Percentiles rank a stretch among this genome's conserved stretches.
These are phyloP conservation scores for Amanita subjunquillea DNA, from an alignment of 768 basidiomycete species.

Conservation along the genomic window DNA sequence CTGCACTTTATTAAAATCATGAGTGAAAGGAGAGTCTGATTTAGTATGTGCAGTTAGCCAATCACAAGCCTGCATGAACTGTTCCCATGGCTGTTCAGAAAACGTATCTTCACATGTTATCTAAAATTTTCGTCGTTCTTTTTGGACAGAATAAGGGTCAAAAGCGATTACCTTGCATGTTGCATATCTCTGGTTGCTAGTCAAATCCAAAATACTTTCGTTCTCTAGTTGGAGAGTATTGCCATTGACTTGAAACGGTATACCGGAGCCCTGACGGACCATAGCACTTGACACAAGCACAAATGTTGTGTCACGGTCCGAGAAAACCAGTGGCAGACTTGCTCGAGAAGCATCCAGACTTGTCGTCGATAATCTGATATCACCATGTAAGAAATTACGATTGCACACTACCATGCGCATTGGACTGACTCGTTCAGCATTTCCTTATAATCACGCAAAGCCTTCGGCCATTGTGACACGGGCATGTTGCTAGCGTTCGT, in stretches of 20 bases:
- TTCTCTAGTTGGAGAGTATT: constrained; percentile 1
- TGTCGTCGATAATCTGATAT: background rate
- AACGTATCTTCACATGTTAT: constrained; percentile 5
- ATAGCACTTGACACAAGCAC: background rate
- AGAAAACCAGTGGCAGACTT: background rate
- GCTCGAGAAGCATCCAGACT: constrained; percentile 1
- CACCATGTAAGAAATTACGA: background rate
- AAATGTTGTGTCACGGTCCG: background rate
- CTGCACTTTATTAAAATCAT: background rate
- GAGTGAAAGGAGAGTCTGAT: background rate
- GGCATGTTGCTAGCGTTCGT: background rate
- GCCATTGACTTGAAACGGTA: background rate
- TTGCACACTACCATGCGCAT: background rate
- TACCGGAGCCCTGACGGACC: constrained; percentile 1
- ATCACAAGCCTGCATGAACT: constrained; percentile 13
- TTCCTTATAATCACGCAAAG: constrained; percentile 4
- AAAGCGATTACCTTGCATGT: constrained; percentile 8
- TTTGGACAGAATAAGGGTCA: background rate
- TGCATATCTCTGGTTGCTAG: constrained; percentile 7
- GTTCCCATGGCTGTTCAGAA: constrained; percentile 8
- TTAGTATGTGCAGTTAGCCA: background rate
- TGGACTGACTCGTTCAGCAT: background rate
- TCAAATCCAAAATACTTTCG: constrained; percentile 8
- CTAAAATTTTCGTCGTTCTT: background rate
- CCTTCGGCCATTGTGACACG: constrained; percentile 6